Base-by-base conservation (phyloP, 202 grass and related monocot species). In the Setaria italica region DNA sequence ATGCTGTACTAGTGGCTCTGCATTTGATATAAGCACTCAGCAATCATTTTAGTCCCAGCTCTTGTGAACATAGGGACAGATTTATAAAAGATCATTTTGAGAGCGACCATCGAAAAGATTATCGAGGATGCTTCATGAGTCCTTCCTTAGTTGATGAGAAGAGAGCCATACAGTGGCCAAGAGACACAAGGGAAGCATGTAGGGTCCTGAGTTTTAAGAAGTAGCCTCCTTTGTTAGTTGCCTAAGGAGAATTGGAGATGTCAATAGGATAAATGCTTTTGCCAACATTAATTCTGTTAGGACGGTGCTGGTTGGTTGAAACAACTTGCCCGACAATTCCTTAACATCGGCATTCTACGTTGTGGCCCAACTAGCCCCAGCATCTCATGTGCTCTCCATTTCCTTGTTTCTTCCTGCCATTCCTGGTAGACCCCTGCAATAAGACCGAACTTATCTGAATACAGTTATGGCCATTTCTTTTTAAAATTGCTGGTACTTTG, bases 401-500 rank as follows among this genome's bases (percentile, higher is more conserved):
- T 72, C 81, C 9, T 50, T 74, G 59, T 35, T 85, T 80, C 76
- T 89, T 85, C 81, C 59, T 85, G 25, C 20, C 33, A 49, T 89
- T 68, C 50, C 87, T 79, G 25, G 30, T 57, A 37, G 45, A 30
- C 20, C 58, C 60, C 70, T 33, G 46, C 49, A 12, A 20, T 17
- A 79, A 42, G 19, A 63, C 21, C 21, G 25, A 49, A 67, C n/a
- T 43, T 84, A 58, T 30, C 6, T 79, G 8, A 17, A 56, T 37
- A 48, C 19, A 19, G 39, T 55, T 35, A 33, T 51, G 12, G 12
- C 67, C 25, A 84, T 67, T 48, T 79, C 0, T 83, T 78, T 41
- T 78, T 2, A 21, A 60, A 42, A 63, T 63, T 37, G 29, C 51
- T 35, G 12, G 64, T 53, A 21, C 16, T 45, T 14, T 62, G 42